Percentiles rank a stretch among this genome's conserved stretches.
phyloP scores from a whole-genome alignment of 495 filamentous ascomycete genomes.

The Immersiella caudata region DNA sequence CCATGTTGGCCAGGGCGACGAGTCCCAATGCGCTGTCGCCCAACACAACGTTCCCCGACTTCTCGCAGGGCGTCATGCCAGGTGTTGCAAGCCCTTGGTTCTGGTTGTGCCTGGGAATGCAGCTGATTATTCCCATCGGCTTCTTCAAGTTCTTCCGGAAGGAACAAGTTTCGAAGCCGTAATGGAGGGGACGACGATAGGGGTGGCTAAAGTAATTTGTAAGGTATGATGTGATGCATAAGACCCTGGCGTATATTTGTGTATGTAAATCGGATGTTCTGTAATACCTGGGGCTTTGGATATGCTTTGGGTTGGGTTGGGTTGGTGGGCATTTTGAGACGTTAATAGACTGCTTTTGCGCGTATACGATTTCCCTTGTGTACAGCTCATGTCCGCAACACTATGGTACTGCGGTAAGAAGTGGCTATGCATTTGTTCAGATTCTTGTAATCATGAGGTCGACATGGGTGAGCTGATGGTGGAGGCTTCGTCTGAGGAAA shows the following conservation, averaged over 20 bases:
- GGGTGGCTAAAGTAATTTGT: neutral
- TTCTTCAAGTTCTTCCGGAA: conserved; percentile 73
- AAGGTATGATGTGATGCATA: conserved; percentile 22
- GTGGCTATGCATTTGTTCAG: too few relatives aligned
- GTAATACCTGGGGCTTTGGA: conserved; percentile 8
- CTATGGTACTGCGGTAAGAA: too few relatives aligned
- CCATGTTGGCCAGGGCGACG: conserved; percentile 60
- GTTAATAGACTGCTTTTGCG: neutral
- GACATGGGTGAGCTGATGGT: too few relatives aligned
- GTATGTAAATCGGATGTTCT: conserved; percentile 8
- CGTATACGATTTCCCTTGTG: too few relatives aligned
- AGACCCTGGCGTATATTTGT: conserved; percentile 12
- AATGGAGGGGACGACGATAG: neutral
- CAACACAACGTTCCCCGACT: conserved; percentile 65
- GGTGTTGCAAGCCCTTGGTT: conserved; percentile 63
- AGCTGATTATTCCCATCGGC: conserved; percentile 65
- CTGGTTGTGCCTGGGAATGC: conserved; percentile 65
- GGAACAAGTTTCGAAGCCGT: conserved; percentile 72
- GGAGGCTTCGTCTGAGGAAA: too few relatives aligned
- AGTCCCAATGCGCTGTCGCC: conserved; percentile 63
- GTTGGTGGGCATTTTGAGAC: neutral
- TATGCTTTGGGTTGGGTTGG: neutral
- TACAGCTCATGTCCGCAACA: too few relatives aligned
- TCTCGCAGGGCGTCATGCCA: conserved; percentile 47
- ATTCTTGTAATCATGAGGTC: too few relatives aligned